Evolutionary conservation across 768 basidiomycete species (phyloP).

Genomic region (Suillus alpinus): DNA sequence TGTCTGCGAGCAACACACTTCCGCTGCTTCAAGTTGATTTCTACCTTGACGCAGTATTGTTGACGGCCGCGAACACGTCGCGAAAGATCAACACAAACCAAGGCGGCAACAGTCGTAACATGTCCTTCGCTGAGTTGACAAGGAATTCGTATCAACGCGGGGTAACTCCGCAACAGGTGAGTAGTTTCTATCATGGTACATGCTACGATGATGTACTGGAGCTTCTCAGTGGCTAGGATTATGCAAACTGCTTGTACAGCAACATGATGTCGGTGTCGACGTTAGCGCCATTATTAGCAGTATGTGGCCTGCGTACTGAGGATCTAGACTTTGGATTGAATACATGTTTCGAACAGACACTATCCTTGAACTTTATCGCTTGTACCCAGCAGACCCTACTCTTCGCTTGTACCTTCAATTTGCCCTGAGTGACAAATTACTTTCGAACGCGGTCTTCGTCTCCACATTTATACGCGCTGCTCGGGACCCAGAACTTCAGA

Average conservation of each 20-base stretch:
- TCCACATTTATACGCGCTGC: conserved; percentile 66
- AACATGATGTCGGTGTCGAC: conserved; percentile 36
- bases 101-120: conserved; percentile 21
- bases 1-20: no score
- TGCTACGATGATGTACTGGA: neutral
- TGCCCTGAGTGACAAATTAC: conserved; percentile 53
- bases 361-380: conserved; percentile 61
- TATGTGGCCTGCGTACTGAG: conserved; percentile 23
- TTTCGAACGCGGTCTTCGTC: conserved; percentile 60
- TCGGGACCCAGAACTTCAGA: conserved; percentile 61
- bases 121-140: conserved; percentile 71
- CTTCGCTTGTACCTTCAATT: conserved; percentile 64
- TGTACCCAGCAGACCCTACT: conserved; percentile 66
- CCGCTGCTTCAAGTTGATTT: neutral
- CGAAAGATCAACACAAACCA: neutral
- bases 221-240: conserved; percentile 62
- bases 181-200: conserved; percentile 13
- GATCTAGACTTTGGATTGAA: conserved; percentile 5
- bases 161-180: conserved; percentile 59
- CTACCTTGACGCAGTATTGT: neutral
- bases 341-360: conserved; percentile 48
- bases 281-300: conserved; percentile 62
- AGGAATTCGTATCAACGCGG: conserved; percentile 75
- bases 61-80: neutral
- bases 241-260: conserved; percentile 59